Evolutionary conservation across 75 land plant genomes (phyloP), one percentile per base, ranked within the genome.

Genomic region (Pinus tabuliformis): DNA sequence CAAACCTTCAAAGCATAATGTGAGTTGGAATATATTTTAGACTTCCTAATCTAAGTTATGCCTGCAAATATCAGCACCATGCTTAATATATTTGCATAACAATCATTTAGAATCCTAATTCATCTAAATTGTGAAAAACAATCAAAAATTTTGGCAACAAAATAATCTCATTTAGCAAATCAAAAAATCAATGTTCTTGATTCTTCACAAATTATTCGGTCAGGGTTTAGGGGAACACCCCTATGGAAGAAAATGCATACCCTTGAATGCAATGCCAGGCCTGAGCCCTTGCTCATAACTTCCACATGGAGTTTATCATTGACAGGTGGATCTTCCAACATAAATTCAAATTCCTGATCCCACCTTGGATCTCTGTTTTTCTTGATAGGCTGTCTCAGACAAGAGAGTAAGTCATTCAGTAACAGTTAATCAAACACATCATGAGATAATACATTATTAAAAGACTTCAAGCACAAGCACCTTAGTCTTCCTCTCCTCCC

Each of bases 301-400:
- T 94, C 97, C 3, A 94, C 80, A 73, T 83, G 91, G 28, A 94
- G 36, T 65, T 58, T 86, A 37, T 92, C 95, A 65, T 88, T 77
- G 1, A 72, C 66, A 12, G 97, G 95, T 18, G 97, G 91, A 61
- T 92, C 89, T 24, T 89, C 90, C 36, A 91, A 70, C 70, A 76
- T 76, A 54, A 86, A 90, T 62, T 81, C 76, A 59, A 92, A 94
- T 73, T 86, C 94, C 58, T 90, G 88, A 3, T 90, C 88, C 97
- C 97, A 94, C 68, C 84, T 86, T 61, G 97, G 97, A 79, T 94
- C 91, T 73, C 92, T 79, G 75, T 77, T 92, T 76, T 92, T 94
- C 91, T 92, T 94, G 8, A 93, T 62, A 59, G 70, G 63, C 96
- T 93, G 85, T 18, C 81, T 28, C 22, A 42, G n/a, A 62, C 2